Conservation (phyloP, 2,329 filamentous ascomycete genomes). For the Arthrobotrys pseudoclavata region DNA sequence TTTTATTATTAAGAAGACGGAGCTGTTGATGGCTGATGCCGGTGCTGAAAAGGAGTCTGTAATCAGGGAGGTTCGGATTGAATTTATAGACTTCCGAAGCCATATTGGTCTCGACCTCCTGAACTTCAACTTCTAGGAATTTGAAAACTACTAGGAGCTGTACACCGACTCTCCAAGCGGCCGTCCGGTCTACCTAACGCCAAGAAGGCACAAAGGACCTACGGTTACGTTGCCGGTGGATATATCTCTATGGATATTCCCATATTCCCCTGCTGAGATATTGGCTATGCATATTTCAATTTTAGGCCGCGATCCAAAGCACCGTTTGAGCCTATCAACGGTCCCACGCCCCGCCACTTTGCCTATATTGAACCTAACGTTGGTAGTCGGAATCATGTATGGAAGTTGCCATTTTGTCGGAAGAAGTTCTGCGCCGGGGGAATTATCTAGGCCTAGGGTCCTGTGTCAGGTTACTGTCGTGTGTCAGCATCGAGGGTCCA, state of each 20-base stretch:
- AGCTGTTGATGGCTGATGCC: slow-evolving; percentile 32
- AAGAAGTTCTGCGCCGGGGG: not conserved
- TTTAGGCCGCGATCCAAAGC: slow-evolving; percentile 37
- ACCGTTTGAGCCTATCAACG: slow-evolving; percentile 42
- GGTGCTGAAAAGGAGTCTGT: slow-evolving; percentile 10
- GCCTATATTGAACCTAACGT: slow-evolving; percentile 27
- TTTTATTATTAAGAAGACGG: slow-evolving; percentile 13
- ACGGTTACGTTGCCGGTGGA: slow-evolving; percentile 17
- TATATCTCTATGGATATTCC: slow-evolving; percentile 4
- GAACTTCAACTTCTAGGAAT: not conserved
- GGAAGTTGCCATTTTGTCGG: slow-evolving; percentile 42
- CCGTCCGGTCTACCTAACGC: slow-evolving; percentile 30
- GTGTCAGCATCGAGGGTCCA: slow-evolving; percentile 43
- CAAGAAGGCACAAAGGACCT: slow-evolving; percentile 30
- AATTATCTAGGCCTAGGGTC: slow-evolving; percentile 5
- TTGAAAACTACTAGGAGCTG: not conserved
- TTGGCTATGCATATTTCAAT: slow-evolving; percentile 20
- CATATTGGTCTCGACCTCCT: not conserved
- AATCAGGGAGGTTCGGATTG: slow-evolving; percentile 21
- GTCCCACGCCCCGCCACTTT: slow-evolving; percentile 25
- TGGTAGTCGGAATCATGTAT: slow-evolving; percentile 22
- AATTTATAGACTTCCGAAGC: slow-evolving; percentile 42
- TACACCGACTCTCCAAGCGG: not conserved
- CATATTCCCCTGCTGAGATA: slow-evolving; percentile 9
- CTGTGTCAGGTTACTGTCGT: slow-evolving; percentile 20